Conservation (phyloP, 805 yeast species). For the Nakazawaea wyomingensis region DNA sequence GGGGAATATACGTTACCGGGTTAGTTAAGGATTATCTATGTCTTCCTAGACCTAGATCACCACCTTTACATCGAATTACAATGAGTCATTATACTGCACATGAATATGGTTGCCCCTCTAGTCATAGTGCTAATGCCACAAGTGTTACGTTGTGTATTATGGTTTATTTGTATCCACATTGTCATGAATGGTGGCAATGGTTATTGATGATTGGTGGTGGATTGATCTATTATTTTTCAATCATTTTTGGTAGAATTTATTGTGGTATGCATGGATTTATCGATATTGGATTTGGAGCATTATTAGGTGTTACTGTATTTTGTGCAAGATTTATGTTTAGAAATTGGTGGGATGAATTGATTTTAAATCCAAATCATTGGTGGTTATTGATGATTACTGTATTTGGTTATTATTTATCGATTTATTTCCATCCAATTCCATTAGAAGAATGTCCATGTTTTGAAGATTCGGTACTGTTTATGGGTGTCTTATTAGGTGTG, state of each 20-base stretch:
- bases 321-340: constrained; percentile 39
- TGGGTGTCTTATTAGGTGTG: constrained; percentile 80
- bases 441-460: constrained; percentile 94
- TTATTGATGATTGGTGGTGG: constrained; percentile 14
- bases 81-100: constrained; percentile 85
- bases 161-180: constrained; percentile 11
- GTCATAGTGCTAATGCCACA: constrained; percentile 93
- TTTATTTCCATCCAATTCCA: constrained; percentile 75
- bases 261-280: constrained; percentile 97
- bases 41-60: constrained; percentile 87
- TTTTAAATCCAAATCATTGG: constrained; percentile 24
- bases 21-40: constrained; percentile 78
- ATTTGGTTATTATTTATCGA: constrained; percentile 39
- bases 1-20: constrained; percentile 73
- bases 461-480: constrained; percentile 89
- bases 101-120: constrained; percentile 93
- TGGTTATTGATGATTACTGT: constrained; percentile 30
- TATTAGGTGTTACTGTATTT: constrained; percentile 55
- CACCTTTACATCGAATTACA: constrained; percentile 87
- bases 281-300: constrained; percentile 64
- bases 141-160: constrained; percentile 59
- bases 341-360: constrained; percentile 39
- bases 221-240: constrained; percentile 50
- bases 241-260: constrained; percentile 78
- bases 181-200: constrained; percentile 15